These are phyloP conservation scores for barley (Hordeum vulgare) DNA, from an alignment of 176 grass and related monocot genomes.

Conservation along the genomic window MorexV3_pseudomolecules_assembly NC_058523.1:188797187-188797686, in stretches of 20 bases:
- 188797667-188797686: neutral
- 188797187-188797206: neutral
- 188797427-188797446: neutral
- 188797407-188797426: neutral
- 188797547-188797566: neutral
- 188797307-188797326: neutral
- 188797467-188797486: neutral
- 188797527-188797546: neutral
- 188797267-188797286: neutral
- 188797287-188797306: neutral
- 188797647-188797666: neutral
- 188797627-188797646: neutral
- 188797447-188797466: neutral
- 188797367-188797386: neutral
- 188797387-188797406: neutral
- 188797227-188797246: neutral
- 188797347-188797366: neutral
- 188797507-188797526: neutral
- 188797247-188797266: constrained; percentile 13
- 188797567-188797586: neutral
- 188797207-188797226: neutral
- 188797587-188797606: neutral
- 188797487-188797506: neutral
- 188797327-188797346: neutral
- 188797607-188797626: neutral